Evolutionary conservation across 2,329 filamentous ascomycete species (phyloP).

Genomic region (Graphilbum fragrans): DNA sequence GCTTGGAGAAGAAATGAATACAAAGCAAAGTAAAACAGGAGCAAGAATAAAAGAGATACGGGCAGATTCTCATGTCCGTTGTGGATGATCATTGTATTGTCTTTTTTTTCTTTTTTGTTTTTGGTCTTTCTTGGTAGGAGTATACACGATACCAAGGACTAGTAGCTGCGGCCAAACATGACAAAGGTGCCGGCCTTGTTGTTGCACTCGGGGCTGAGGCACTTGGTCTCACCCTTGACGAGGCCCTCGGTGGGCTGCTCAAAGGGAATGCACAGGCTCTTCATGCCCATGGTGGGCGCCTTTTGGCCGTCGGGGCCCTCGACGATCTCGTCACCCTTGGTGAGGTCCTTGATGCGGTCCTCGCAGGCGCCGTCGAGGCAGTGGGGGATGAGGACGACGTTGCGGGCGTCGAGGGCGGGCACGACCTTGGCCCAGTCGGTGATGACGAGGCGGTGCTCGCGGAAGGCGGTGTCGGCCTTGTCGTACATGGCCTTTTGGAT

Average conservation of each 20-base stretch:
- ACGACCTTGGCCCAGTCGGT: constrained; percentile 86
- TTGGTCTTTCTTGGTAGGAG: neutral
- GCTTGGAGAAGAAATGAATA: too few species aligned
- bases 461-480: constrained; percentile 68
- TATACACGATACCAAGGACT: too few species aligned
- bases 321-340: constrained; percentile 54
- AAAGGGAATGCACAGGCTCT: constrained; percentile 62
- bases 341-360: constrained; percentile 89
- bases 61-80: too few species aligned
- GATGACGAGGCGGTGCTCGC: constrained; percentile 67
- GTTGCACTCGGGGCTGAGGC: constrained; percentile 77
- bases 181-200: constrained; percentile 72
- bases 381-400: constrained; percentile 83
- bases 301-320: constrained; percentile 40
- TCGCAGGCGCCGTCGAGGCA: constrained; percentile 76
- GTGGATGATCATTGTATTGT: neutral
- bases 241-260: constrained; percentile 74
- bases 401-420: constrained; percentile 81
- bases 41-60: too few species aligned
- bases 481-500: constrained; percentile 76
- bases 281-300: constrained; percentile 52
- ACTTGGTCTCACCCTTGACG: constrained; percentile 73
- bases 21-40: too few species aligned
- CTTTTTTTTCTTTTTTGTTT: neutral
- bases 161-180: constrained; percentile 76